Conservation (phyloP, 345 rosid species). For the Corymbia maculata region DNA sequence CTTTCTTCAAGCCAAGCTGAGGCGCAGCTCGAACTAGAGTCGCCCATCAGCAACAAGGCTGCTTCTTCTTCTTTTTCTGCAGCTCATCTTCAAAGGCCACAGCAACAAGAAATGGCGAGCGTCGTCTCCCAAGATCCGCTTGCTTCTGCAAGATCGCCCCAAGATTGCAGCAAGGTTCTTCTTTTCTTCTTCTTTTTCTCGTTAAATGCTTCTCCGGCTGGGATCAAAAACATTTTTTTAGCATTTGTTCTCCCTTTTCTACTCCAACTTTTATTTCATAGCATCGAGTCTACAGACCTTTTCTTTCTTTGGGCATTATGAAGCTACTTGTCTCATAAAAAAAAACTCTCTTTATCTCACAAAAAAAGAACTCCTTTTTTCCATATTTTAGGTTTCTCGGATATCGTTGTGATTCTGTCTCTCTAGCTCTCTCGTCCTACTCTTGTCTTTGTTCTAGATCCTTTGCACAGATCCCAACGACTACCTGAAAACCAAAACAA, state of each 20-base stretch:
- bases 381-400: background rate
- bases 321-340: background rate
- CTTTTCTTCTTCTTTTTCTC: background rate
- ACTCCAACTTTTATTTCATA: background rate
- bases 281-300: background rate
- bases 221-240: background rate
- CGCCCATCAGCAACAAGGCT: conserved; percentile 62
- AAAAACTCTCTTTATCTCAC: background rate
- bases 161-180: background rate
- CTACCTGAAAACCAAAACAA: background rate
- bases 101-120: background rate
- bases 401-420: background rate
- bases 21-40: conserved; percentile 36
- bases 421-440: background rate
- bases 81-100: background rate
- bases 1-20: conserved; percentile 53
- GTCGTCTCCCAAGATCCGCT: background rate
- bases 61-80: conserved; percentile 17
- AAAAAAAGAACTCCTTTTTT: background rate
- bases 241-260: background rate
- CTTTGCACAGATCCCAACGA: background rate
- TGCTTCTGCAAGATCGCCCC: background rate
- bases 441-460: background rate
- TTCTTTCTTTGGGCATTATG: background rate
- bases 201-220: background rate